Percentiles rank a stretch among this genome's conserved stretches.
phyloP scores from a whole-genome alignment of 1,284 basidiomycete genomes.

The Apiotrichum porosum region DNA sequence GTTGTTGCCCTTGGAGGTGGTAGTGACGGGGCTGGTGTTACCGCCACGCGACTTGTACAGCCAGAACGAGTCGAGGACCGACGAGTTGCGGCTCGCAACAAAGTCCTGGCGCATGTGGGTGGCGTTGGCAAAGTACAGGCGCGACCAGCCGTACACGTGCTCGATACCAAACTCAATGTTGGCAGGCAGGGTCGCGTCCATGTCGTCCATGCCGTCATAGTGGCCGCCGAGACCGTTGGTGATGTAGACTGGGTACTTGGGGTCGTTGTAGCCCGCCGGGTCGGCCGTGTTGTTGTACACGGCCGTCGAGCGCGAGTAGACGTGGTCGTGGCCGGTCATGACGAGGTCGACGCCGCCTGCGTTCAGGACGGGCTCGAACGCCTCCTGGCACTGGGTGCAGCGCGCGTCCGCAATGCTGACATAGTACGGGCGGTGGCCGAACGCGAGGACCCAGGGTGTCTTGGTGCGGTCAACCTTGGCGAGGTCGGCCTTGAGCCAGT shows the following conservation, averaged over 20 bases:
- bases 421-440: slow-evolving; percentile 40
- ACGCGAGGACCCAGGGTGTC: slow-evolving; percentile 47
- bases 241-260: slow-evolving; percentile 26
- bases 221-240: slow-evolving; percentile 42
- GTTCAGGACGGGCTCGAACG: slow-evolving; percentile 42
- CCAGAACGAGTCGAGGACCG: slow-evolving; percentile 21
- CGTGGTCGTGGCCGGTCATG: slow-evolving; percentile 43
- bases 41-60: slow-evolving; percentile 20
- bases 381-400: slow-evolving; percentile 30
- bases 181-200: slow-evolving; percentile 21
- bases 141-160: slow-evolving; percentile 32
- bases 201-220: slow-evolving; percentile 35
- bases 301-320: slow-evolving; percentile 36
- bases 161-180: slow-evolving; percentile 29
- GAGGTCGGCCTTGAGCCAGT: slow-evolving; percentile 35
- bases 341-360: slow-evolving; percentile 43
- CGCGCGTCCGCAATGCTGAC: slow-evolving; percentile 18
- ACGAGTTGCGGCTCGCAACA: slow-evolving; percentile 21
- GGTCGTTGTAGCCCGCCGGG: slow-evolving; percentile 29
- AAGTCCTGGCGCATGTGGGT: slow-evolving; percentile 31
- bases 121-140: slow-evolving; percentile 37
- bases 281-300: slow-evolving; percentile 35
- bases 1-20: background rate
- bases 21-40: background rate
- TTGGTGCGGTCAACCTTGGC: slow-evolving; percentile 40